Percentiles rank a stretch among this genome's conserved stretches.
These are phyloP conservation scores for Coniochaeta pulveracea DNA, from an alignment of 2,329 filamentous ascomycete species.

Conservation along the genomic window DNA sequence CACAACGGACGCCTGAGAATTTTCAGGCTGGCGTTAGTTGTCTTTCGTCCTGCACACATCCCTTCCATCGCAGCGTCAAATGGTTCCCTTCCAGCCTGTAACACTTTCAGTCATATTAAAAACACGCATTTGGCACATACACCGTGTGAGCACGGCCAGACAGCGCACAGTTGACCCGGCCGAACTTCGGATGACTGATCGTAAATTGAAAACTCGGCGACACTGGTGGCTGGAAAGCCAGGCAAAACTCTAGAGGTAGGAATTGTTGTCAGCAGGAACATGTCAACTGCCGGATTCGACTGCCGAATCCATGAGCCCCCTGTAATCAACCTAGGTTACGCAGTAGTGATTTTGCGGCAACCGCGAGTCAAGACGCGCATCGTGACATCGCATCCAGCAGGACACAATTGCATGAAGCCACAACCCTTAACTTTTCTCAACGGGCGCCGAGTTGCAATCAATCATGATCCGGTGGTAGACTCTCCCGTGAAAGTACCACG, in stretches of 20 bases:
- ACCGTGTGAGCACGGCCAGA: no score
- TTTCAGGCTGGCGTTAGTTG: no score
- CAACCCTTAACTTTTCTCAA: slow-evolving; percentile 4
- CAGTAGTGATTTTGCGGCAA: slow-evolving; percentile 13
- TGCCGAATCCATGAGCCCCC: no score
- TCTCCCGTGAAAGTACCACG: not conserved
- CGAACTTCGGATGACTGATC: not conserved
- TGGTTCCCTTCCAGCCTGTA: no score
- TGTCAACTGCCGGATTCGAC: no score
- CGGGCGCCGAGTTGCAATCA: slow-evolving; percentile 7
- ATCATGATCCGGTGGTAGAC: slow-evolving; percentile 11
- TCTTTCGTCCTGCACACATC: no score
- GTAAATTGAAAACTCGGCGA: not conserved
- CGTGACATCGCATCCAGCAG: slow-evolving; percentile 11
- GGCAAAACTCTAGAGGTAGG: not conserved
- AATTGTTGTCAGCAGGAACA: not conserved
- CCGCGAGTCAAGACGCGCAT: slow-evolving; percentile 15
- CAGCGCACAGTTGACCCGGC: not conserved
- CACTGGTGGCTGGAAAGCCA: not conserved
- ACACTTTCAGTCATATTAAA: no score
- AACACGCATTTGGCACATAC: no score
- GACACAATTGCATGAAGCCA: slow-evolving; percentile 7
- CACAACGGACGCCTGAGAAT: no score
- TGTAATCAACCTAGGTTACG: no score
- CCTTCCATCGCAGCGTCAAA: no score